Base-by-base conservation (phyloP, 371 early-diverging fungal genomes). In the Haplosporangium sp. region DNA sequence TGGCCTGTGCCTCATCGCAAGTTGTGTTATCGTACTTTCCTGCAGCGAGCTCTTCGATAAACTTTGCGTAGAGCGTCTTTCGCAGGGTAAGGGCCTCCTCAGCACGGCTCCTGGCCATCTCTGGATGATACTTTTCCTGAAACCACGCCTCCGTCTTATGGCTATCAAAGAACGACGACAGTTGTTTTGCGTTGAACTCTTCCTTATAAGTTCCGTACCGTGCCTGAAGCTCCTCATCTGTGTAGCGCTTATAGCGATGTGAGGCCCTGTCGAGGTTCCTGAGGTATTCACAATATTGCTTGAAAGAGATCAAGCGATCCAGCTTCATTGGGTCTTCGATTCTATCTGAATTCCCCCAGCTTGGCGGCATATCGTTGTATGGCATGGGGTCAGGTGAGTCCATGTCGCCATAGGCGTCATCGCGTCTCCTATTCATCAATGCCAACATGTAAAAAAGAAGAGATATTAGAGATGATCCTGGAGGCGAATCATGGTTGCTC, bases 131-230 rank as follows among this genome's bases (percentile, higher is more conserved):
- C 74, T 94, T 93, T 81, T 96, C 96, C 42, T 86, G 81, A 82
- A 96, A 97, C 98, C 98, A 97, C 59, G 95, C 95, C 45, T 92
- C 91, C 7, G 91, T 88, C 66, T 92, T 93, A 82, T 96, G 94
- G 29, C 83, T 84, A 1, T 83, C 85, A 75, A 93, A 95, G 76
- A 96, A 96, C 36, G 85, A 84, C 51, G 86, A 81, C 54, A 92
- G 81, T 52, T 92, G 90, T 41, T 89, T 89, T 55, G 86, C 83
- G 20, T 85, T 85, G 59, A 89, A 91, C 41, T 91, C 88, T 61
- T 95, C 94, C 63, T 91, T 91, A 80, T 97, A 97, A 40, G 86
- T 85, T 50, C 89, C 91, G 63, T 93, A 97, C 51, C 89, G 84
- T 38, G 87, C 86, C 50, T 92, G 89, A 58, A 96, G 81, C 55